These are phyloP conservation scores for Botrytis porri DNA, from an alignment of 2,329 filamentous ascomycete species.

Conservation along the genomic window DNA sequence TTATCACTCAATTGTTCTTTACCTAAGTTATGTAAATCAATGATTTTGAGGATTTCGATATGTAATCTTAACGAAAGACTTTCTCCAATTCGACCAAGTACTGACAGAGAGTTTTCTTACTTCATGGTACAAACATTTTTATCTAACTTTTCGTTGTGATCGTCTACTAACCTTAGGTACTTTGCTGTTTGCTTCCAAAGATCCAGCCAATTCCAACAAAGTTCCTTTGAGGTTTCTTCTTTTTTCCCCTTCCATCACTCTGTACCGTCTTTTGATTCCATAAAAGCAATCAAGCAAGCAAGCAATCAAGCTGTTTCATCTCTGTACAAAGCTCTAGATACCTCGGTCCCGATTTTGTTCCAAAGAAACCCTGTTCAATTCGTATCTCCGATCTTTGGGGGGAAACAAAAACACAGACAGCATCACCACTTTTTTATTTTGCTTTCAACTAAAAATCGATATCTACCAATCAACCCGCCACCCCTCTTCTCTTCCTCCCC, in stretches of 20 bases:
- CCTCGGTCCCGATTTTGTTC: background rate
- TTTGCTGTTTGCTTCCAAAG: background rate
- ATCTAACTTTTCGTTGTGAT: background rate
- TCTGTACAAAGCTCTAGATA: background rate
- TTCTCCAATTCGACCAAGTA: background rate
- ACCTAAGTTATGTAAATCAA: background rate
- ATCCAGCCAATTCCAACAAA: background rate
- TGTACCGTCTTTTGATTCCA: background rate
- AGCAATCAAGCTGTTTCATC: background rate
- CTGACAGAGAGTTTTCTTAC: background rate
- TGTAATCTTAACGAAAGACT: background rate
- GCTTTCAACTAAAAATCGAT: background rate
- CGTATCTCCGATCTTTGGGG: background rate
- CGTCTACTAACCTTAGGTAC: no score
- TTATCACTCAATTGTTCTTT: background rate
- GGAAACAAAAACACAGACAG: constrained; percentile 8
- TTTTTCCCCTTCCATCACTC: background rate
- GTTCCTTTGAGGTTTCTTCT: background rate
- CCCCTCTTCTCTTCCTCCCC: background rate
- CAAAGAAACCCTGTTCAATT: background rate
- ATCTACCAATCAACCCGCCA: constrained; percentile 11
- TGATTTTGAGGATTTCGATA: background rate
- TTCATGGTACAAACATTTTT: background rate
- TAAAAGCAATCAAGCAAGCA: background rate
- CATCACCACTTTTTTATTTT: constrained; percentile 15